Evolutionary conservation across 106 monocot species (phyloP).

Genomic region (Cymbidium sinense): DNA sequence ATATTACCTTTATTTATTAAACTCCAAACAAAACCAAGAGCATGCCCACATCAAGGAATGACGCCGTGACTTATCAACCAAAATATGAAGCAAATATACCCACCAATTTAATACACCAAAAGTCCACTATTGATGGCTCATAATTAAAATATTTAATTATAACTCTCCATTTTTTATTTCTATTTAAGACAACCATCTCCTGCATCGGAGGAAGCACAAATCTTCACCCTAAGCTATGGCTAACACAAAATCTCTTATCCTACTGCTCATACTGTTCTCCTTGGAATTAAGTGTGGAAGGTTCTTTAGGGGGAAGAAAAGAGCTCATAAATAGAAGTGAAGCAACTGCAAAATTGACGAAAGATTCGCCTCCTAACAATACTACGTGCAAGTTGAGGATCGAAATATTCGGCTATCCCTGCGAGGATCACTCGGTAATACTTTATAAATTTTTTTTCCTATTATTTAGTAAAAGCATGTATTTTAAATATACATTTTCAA

Average conservation of each 20-base stretch:
- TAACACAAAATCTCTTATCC: background rate
- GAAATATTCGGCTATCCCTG: conserved; percentile 4
- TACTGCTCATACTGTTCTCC: background rate
- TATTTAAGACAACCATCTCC: background rate
- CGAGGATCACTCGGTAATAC: conserved; percentile 16
- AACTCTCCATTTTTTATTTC: background rate
- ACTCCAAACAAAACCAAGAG: no score
- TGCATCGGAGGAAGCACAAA: background rate
- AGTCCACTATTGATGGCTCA: no score
- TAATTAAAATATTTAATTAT: no score
- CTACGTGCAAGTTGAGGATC: conserved; percentile 1
- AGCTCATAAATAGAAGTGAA: background rate
- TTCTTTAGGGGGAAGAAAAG: background rate
- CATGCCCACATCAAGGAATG: background rate
- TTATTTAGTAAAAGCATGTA: no score
- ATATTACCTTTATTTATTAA: no score
- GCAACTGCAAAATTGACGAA: background rate
- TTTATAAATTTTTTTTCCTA: no score
- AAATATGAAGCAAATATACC: background rate
- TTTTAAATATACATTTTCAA: no score
- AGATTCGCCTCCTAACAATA: background rate
- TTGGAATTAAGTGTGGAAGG: background rate
- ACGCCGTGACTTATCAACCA: background rate
- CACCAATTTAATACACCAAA: no score
- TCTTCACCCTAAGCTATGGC: background rate